Evolutionary conservation across 768 basidiomycete species (phyloP).

Genomic region (Mycena belliarum): DNA sequence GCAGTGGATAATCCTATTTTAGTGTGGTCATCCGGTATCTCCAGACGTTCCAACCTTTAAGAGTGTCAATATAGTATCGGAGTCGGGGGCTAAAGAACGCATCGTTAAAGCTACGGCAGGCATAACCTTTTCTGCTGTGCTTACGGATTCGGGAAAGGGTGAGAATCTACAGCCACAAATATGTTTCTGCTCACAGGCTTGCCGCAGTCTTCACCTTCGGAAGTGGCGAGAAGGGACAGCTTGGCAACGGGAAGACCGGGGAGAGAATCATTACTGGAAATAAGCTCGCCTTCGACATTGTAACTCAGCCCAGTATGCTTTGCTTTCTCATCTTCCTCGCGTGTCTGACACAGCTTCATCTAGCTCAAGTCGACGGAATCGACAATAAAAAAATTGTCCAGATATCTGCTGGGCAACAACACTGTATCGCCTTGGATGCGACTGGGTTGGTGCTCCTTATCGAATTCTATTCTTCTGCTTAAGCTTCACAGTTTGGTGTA

Average conservation of each 20-base stretch:
- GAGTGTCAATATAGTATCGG: slow-evolving; percentile 56
- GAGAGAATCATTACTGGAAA: slow-evolving; percentile 87
- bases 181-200: not conserved
- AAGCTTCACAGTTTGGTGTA: slow-evolving; percentile 58
- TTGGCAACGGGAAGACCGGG: slow-evolving; percentile 93
- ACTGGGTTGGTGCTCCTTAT: slow-evolving; percentile 56
- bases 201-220: slow-evolving; percentile 81
- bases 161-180: slow-evolving; percentile 19
- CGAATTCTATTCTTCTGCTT: not conserved
- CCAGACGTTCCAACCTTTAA: slow-evolving; percentile 72
- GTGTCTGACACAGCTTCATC: not conserved
- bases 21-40: slow-evolving; percentile 73
- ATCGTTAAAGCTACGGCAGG: slow-evolving; percentile 80
- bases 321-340: not conserved
- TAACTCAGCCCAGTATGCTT: slow-evolving; percentile 62
- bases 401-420: slow-evolving; percentile 86
- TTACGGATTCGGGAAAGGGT: slow-evolving; percentile 85
- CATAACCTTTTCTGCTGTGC: slow-evolving; percentile 77
- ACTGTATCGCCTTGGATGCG: slow-evolving; percentile 77
- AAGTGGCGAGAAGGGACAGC: slow-evolving; percentile 89
- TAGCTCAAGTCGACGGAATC: slow-evolving; percentile 76
- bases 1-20: slow-evolving; percentile 3
- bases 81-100: slow-evolving; percentile 60
- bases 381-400: slow-evolving; percentile 76
- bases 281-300: slow-evolving; percentile 80